A percentile compares a stretch with the other conserved stretches of the same genome.
Evolutionary conservation across 352 stramenopile species (phyloP).

Genomic region (Phytophthora nicotianae): DNA sequence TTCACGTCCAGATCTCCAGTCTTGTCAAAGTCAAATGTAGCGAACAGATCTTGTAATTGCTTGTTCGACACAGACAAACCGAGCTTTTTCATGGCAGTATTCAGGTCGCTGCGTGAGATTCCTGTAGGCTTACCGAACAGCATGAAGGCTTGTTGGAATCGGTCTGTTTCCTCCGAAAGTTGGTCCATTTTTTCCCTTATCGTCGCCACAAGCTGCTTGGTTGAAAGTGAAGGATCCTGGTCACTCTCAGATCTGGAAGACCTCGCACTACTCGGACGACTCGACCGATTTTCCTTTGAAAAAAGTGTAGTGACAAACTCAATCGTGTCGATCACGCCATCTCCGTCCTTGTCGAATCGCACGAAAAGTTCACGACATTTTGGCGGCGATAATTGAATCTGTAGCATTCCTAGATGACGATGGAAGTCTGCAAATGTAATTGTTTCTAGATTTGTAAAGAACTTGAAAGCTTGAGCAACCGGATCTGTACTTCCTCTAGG

Average conservation of each 20-base stretch:
- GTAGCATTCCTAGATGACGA: constrained; percentile 50
- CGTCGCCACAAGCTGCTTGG: constrained; percentile 59
- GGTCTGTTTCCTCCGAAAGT: constrained; percentile 69
- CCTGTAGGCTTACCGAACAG: constrained; percentile 71
- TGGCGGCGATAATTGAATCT: constrained; percentile 59
- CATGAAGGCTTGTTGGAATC: constrained; percentile 76
- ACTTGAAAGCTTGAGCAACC: constrained; percentile 64
- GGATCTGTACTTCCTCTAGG: constrained; percentile 53
- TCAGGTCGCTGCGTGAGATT: constrained; percentile 64
- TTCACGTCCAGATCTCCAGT: constrained; percentile 80
- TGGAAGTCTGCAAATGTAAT: constrained; percentile 74
- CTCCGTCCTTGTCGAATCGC: constrained; percentile 62
- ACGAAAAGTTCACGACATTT: constrained; percentile 71
- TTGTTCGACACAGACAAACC: constrained; percentile 57
- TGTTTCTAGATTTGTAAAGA: constrained; percentile 68
- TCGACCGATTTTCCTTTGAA: constrained; percentile 41
- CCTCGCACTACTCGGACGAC: constrained; percentile 17
- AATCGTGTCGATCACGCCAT: constrained; percentile 66
- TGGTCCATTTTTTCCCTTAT: constrained; percentile 72
- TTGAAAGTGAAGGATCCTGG: constrained; percentile 49
- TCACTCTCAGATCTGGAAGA: constrained; percentile 35
- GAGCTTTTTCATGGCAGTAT: constrained; percentile 53
- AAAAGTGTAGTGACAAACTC: constrained; percentile 73
- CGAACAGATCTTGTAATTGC: constrained; percentile 67
- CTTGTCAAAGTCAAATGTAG: constrained; percentile 78